Conservation (phyloP, 2,329 filamentous ascomycete genomes). For the Phaeosphaeriaceae sp. region DNA sequence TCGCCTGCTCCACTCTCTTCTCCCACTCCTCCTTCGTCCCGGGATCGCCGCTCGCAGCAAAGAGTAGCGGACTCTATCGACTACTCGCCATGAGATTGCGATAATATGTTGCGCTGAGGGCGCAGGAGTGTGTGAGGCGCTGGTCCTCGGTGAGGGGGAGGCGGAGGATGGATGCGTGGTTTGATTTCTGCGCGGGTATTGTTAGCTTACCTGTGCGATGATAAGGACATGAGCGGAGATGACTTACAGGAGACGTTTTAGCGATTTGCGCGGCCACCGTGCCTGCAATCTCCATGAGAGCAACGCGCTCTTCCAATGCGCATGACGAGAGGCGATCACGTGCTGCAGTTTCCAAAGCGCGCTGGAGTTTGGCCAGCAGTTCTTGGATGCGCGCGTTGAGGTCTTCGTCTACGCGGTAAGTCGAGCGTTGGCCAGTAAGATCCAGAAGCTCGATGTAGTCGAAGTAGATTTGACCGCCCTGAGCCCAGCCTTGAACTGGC, state of each 20-base stretch:
- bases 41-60: neutral
- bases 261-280: constrained; percentile 72
- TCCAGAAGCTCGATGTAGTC: constrained; percentile 63
- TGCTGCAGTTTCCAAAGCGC: constrained; percentile 46
- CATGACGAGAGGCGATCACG: constrained; percentile 50
- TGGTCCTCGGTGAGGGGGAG: constrained; percentile 76
- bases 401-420: constrained; percentile 40
- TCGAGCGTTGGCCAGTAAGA: constrained; percentile 35
- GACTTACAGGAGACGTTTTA: constrained; percentile 41
- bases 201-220: neutral
- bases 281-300: constrained; percentile 81
- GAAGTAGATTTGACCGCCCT: constrained; percentile 81
- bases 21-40: neutral
- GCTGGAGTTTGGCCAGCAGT: constrained; percentile 45
- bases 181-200: constrained; percentile 3
- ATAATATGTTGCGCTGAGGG: constrained; percentile 74
- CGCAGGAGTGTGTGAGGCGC: constrained; percentile 72
- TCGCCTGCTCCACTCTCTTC: neutral
- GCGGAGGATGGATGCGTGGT: constrained; percentile 60
- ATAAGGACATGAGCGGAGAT: too few relatives aligned
- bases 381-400: constrained; percentile 37
- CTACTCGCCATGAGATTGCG: constrained; percentile 55
- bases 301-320: constrained; percentile 66
- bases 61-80: neutral
- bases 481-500: constrained; percentile 73